Base-by-base conservation (phyloP, 2,329 filamentous ascomycete genomes). In the Cryphonectria carpinicola region DNA sequence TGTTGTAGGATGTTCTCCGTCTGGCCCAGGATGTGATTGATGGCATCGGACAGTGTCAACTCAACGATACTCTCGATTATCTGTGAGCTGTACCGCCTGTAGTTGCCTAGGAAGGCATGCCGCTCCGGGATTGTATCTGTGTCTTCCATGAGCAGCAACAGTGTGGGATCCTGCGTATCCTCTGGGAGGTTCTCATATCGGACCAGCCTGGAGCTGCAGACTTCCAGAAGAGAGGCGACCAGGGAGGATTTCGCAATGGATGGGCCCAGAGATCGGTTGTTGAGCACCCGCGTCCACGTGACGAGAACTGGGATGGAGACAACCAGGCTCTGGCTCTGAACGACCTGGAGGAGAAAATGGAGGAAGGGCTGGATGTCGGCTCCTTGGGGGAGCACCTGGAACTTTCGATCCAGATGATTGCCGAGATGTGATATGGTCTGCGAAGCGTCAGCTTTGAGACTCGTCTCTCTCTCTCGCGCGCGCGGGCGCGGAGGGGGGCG, bases 21-120 rank as follows among this genome's bases (percentile, higher is more conserved):
- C 75, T 92, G 90, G 22, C 86, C 85, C n/a, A 99, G 87, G 66
- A 98, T 95, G 80, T 98, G 93, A 56, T 90, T 88, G 74, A 98
- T 90, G 0, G 95, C 95, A 72, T 98, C 95, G 66, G 92, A 88
- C 3, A 95, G 90, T 75, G 93, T 92, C 75, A 93, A 88, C 74
- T 93, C 88, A 32, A 97, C 94, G 73, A 98, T 93, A 22, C 88
- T 88, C 80, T 98, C 95, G 69, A 99, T 94, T 37, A 98, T 88
- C 71, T 93, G 91, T 3, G 91, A 90, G 79, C 94, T 96, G 77
- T 97, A 98, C 71, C 96, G 89, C 54, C 96, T 88, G 80, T 99
- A 99, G 78, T 99, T 98, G 4, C 95, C 94, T 14, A 98, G 86
- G 79, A 99, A 99, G 0, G 94, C 94, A 81, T 99, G 96, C 35